Base-by-base conservation (phyloP, 2,329 filamentous ascomycete species). In the Colletotrichum tropicicola region DNA sequence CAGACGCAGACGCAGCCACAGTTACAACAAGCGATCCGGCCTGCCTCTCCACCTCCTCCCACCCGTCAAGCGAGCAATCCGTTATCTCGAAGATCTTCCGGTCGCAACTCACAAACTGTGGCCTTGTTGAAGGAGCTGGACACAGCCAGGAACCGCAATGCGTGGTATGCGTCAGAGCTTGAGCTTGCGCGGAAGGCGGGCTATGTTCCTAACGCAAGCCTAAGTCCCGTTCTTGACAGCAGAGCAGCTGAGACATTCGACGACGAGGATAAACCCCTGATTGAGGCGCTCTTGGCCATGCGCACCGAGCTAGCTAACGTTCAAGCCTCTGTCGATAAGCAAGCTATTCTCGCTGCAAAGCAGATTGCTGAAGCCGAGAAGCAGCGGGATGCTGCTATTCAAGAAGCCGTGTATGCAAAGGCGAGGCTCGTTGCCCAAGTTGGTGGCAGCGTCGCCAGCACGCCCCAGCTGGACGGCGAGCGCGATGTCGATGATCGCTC, bases 111-210 rank as follows among this genome's bases (percentile, higher is more conserved):
- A 7, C 89, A 91, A 69, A 91, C 91, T 1, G 91, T 92, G 68
- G 89, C 92, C 0, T 78, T 98, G 12, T 83, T 93, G 13, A 95
- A 96, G 74, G 96, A 99, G 74, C 84, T 99, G 2, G 95, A 99
- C 74, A 85, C 89, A 8, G 87, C 91, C 4, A 92, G 93, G 72
- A 96, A 91, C 73, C 89, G 92, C 54, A 98, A 97, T 78, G 95
- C 95, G 0, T 99, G 96, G 96, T 98, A 97, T 77, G 93, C 94
- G 7, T 98, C 95, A 0, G 96, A 99, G 78, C 83, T 99, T 47
- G 93, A 97, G 62, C 83, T 99, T 68, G 97, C 96, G 6, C 89
- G 92, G 52, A 97, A 97, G 78, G 89, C 93, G 41, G 96, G 96
- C 5, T 99, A 98, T 73, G 85, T 89, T 6, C 87, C 92, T 15